Percentiles rank a stretch among this genome's conserved stretches.
Conservation (phyloP, 805 yeast genomes). For the Pichia scutulata region DNA sequence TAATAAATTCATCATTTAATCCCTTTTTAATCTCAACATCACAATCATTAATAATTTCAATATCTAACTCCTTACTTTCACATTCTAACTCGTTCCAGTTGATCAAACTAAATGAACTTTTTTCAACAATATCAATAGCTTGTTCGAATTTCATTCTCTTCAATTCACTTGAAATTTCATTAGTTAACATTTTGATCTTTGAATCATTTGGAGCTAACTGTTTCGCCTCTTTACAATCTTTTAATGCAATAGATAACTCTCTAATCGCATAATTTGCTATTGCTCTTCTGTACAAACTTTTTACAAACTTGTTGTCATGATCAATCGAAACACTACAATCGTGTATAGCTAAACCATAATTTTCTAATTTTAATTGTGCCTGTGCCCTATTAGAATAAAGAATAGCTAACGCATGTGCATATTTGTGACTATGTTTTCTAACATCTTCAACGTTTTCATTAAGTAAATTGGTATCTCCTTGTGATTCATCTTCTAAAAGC, state of each 20-base stretch:
- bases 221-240: constrained; percentile 59
- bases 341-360: constrained; percentile 75
- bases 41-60: constrained; percentile 29
- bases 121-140: constrained; percentile 73
- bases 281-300: constrained; percentile 85
- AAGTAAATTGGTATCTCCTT: not conserved
- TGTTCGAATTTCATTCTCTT: constrained; percentile 73
- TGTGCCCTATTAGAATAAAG: constrained; percentile 85
- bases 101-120: constrained; percentile 38
- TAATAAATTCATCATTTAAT: constrained; percentile 47
- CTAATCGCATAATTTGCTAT: constrained; percentile 69
- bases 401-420: constrained; percentile 37
- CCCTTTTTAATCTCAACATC: constrained; percentile 26
- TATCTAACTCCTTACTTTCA: constrained; percentile 46
- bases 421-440: constrained; percentile 16
- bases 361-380: constrained; percentile 78
- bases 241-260: constrained; percentile 65
- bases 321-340: constrained; percentile 70
- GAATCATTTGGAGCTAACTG: constrained; percentile 58
- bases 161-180: constrained; percentile 56
- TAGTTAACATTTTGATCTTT: constrained; percentile 53
- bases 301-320: constrained; percentile 57
- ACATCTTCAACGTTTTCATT: constrained; percentile 6
- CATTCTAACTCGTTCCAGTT: constrained; percentile 41
- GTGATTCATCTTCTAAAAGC: not conserved